A percentile compares a stretch with the other conserved stretches of the same genome.
phyloP scores from a whole-genome alignment of 2,329 filamentous ascomycete species.

The Calonectria leucothoes region DNA sequence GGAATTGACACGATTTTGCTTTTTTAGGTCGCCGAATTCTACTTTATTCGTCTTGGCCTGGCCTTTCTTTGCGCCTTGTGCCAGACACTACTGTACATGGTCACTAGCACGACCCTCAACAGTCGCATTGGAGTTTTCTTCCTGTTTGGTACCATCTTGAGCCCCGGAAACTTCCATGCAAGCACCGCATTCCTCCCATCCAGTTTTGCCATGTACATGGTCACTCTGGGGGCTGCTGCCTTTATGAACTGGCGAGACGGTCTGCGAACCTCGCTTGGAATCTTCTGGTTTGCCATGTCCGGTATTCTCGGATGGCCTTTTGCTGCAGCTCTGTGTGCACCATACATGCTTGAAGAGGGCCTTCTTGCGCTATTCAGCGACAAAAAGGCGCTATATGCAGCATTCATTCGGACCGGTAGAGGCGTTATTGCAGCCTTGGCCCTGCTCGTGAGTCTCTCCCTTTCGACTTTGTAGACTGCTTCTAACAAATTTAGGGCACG shows the following conservation, averaged over 20 bases:
- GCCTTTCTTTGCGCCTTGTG: conserved; percentile 82
- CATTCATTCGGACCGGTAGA: conserved; percentile 71
- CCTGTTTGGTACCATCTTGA: conserved; percentile 79
- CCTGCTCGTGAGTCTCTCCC: conserved; percentile 70
- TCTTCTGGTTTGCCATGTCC: conserved; percentile 91
- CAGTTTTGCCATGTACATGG: conserved; percentile 96
- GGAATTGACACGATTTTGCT: conserved; percentile 16
- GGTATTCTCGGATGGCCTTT: conserved; percentile 96
- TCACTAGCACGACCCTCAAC: conserved; percentile 81
- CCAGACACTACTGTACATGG: conserved; percentile 84
- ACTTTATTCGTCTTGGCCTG: conserved; percentile 81
- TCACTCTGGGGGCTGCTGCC: conserved; percentile 84
- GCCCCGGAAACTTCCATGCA: conserved; percentile 93
- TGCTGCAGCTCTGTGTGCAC: conserved; percentile 81
- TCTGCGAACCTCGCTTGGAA: conserved; percentile 82
- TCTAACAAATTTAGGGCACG: conserved; percentile 60
- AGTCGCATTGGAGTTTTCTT: conserved; percentile 88
- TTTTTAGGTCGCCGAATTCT: conserved; percentile 78
- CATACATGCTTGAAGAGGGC: conserved; percentile 84
- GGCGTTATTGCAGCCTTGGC: conserved; percentile 75
- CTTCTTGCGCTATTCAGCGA: conserved; percentile 67
- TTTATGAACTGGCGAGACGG: conserved; percentile 93
- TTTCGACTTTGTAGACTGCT: neutral
- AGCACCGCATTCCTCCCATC: conserved; percentile 89
- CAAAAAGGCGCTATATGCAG: conserved; percentile 69